Percentiles rank a stretch among this genome's conserved stretches.
Conservation (phyloP, 345 rosid species). For the Lepidium didymum region DNA sequence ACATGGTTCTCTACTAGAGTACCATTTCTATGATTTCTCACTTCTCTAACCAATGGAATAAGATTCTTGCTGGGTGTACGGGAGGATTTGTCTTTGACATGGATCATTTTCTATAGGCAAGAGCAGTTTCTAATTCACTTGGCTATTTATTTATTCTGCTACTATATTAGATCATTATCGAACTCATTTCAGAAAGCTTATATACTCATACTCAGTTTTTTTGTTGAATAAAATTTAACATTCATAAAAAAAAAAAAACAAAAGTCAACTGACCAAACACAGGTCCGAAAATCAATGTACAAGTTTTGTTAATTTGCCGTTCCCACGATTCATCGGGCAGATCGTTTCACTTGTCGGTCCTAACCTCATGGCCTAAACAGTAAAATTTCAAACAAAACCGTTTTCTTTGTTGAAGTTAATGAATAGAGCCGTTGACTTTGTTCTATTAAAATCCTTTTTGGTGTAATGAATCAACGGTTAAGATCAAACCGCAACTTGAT, state of each 20-base stretch:
- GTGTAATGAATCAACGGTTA: slow-evolving; percentile 19
- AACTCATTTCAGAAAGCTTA: too few relatives aligned
- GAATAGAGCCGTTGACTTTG: slow-evolving; percentile 21
- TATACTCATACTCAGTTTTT: too few relatives aligned
- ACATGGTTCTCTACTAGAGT: too few relatives aligned
- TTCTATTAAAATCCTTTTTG: not conserved
- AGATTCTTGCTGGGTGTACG: too few relatives aligned
- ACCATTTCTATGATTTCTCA: too few relatives aligned
- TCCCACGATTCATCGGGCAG: slow-evolving; percentile 16
- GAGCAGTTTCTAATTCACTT: too few relatives aligned
- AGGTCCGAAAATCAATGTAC: slow-evolving; percentile 17
- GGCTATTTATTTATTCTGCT: too few relatives aligned
- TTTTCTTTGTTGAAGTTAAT: slow-evolving; percentile 15
- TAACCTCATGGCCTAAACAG: not conserved
- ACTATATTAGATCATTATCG: too few relatives aligned
- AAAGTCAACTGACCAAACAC: slow-evolving; percentile 21
- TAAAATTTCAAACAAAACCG: not conserved
- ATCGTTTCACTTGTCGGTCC: slow-evolving; percentile 16
- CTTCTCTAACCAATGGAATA: too few relatives aligned
- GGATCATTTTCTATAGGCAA: too few relatives aligned
- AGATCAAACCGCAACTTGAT: slow-evolving; percentile 18
- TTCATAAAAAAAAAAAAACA: not conserved
- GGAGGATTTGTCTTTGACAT: too few relatives aligned
- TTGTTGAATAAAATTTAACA: too few relatives aligned
- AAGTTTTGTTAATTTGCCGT: slow-evolving; percentile 18